A percentile compares a stretch with the other conserved stretches of the same genome.
phyloP scores from a whole-genome alignment of 768 basidiomycete genomes.

The Rhodotorula taiwanensis region DNA sequence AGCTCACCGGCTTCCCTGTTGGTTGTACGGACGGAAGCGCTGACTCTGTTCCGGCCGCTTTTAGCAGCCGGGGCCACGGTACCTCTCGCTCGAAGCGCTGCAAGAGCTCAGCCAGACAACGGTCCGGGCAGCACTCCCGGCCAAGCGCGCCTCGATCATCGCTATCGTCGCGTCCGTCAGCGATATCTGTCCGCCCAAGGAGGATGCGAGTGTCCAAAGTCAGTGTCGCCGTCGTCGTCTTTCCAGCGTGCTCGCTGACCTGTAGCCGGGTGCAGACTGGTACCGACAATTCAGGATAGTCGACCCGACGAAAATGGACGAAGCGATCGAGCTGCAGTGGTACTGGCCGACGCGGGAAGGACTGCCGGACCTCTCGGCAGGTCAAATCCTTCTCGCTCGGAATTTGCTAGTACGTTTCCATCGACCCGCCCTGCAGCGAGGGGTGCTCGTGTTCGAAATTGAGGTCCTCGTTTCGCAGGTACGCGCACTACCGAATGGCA shows the following conservation, averaged over 20 bases:
- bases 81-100: background rate
- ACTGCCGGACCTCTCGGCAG: background rate
- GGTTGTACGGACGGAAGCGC: fast-evolving
- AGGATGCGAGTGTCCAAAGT: background rate
- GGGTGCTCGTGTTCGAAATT: no score
- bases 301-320: background rate
- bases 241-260: no score
- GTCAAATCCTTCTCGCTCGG: background rate
- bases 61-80: background rate
- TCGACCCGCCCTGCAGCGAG: background rate
- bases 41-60: background rate
- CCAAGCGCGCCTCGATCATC: background rate
- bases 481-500: background rate
- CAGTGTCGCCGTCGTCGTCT: background rate
- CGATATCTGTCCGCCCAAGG: background rate
- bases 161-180: background rate
- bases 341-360: background rate
- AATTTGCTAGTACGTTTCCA: background rate
- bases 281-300: background rate
- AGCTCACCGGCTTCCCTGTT: background rate
- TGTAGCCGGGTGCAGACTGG: background rate
- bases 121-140: background rate
- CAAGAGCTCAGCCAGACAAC: background rate
- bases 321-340: slow-evolving; percentile 8
- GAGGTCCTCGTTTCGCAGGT: no score